A percentile compares a stretch with the other conserved stretches of the same genome.
Conservation (phyloP, 495 filamentous ascomycete genomes). For the Aspergillus cristatus region DNA sequence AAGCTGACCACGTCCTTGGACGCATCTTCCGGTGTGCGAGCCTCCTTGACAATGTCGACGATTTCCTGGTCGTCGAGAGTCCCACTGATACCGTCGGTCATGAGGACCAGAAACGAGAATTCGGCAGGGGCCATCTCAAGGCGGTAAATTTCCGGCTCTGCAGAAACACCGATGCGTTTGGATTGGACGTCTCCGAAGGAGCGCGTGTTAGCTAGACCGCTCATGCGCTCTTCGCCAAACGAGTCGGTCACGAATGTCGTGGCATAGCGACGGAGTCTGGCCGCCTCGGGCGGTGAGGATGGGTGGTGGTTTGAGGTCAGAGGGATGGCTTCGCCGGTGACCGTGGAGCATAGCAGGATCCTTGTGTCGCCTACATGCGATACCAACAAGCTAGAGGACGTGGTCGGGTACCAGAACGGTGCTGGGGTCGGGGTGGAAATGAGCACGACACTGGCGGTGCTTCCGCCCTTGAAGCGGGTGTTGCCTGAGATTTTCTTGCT, state of each 20-base stretch:
- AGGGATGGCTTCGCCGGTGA: constrained; percentile 65
- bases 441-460: constrained; percentile 78
- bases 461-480: constrained; percentile 82
- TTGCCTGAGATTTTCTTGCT: constrained; percentile 47
- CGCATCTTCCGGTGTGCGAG: constrained; percentile 78
- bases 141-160: constrained; percentile 77
- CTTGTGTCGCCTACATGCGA: constrained; percentile 92
- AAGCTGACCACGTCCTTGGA: constrained; percentile 70
- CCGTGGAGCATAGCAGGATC: constrained; percentile 74
- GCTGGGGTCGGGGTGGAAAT: constrained; percentile 85
- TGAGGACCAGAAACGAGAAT: constrained; percentile 78
- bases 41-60: constrained; percentile 91
- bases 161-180: constrained; percentile 87
- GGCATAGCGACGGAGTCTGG: constrained; percentile 75
- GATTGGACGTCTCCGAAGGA: constrained; percentile 85
- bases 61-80: constrained; percentile 84
- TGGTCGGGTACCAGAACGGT: constrained; percentile 89
- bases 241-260: constrained; percentile 85
- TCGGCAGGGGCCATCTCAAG: constrained; percentile 70
- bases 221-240: constrained; percentile 94
- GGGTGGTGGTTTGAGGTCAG: constrained; percentile 87
- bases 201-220: constrained; percentile 85
- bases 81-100: constrained; percentile 81
- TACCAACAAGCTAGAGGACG: constrained; percentile 72
- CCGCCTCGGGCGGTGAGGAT: constrained; percentile 71